Base-by-base conservation (phyloP, 1,139 yeast genomes). In the Scheffersomyces illinoinensis region DNA sequence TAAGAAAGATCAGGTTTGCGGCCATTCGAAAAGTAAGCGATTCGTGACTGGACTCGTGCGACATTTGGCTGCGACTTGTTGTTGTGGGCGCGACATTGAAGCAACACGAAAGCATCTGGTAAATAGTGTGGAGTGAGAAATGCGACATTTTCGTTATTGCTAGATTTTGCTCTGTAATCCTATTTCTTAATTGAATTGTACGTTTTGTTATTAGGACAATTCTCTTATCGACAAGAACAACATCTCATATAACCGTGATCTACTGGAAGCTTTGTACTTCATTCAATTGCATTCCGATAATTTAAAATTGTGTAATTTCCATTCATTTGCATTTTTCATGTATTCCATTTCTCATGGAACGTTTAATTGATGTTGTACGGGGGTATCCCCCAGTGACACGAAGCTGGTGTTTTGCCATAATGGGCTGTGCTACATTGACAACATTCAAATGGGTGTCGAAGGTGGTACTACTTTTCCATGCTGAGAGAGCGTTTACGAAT, bases 361-460 rank as follows among this genome's bases (percentile, higher is more conserved):
- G 64, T 54, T 20, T 65, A 7, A 49, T 53, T 7, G 62, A 62
- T 24, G 58, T 62, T 64, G 52, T 63, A 10, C 26, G 48, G 17
- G 59, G 56, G 5, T 62, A 73, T 17, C 81, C 81, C 0, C 79
- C 81, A 2, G 70, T 77, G 12, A 75, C 81, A 1, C 65, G 75
- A 54, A 66, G 60, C 50, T 77, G 80, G 80, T 57, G 69, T 7
- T 57, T 68, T 2, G 64, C 70, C 10, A 71, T 69, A 2, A 19
- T 72, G 5, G 49, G 64, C 18, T 58, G 70, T 1, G 64, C 74
- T 1, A 47, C 69, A 4, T 59, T 67, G 7, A 60, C 74, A 3
- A 62, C 68, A 7, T 26, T 66, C 19, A 62, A 66, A 21, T 56
- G 66, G n/a, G 65, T 68, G n/a, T 60, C 58, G 24, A 49, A 62